phyloP scores from a whole-genome alignment of 2,329 filamentous ascomycete species.

The Piedraia hortae region DNA sequence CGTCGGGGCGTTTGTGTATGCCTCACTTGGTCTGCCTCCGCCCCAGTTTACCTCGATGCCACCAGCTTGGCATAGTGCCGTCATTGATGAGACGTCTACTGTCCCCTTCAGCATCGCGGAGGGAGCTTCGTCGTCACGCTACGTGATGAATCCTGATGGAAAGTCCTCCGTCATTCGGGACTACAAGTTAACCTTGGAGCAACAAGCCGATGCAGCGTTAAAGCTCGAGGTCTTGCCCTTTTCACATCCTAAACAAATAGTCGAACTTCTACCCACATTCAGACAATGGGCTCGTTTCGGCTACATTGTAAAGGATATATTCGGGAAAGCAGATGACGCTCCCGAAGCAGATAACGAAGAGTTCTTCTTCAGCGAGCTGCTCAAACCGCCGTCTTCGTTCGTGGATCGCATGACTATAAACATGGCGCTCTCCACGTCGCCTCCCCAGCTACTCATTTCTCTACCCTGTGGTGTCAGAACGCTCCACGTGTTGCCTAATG shows the following conservation, averaged over 20 bases:
- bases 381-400: too few species aligned
- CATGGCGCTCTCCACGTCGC: slow-evolving; percentile 12
- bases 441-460: slow-evolving; percentile 8
- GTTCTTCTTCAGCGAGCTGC: too few species aligned
- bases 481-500: slow-evolving; percentile 33
- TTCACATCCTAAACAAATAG: slow-evolving; percentile 47
- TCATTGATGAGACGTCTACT: slow-evolving; percentile 3
- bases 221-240: slow-evolving; percentile 43
- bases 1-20: slow-evolving; percentile 34
- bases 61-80: slow-evolving; percentile 4
- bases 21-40: slow-evolving; percentile 29
- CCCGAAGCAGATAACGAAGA: too few species aligned
- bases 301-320: slow-evolving; percentile 25
- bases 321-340: too few species aligned
- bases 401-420: slow-evolving; percentile 6
- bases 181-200: slow-evolving; percentile 45
- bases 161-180: slow-evolving; percentile 23
- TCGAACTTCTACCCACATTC: slow-evolving; percentile 44
- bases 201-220: slow-evolving; percentile 38
- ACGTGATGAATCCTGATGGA: slow-evolving; percentile 3
- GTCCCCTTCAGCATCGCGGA: slow-evolving; percentile 1
- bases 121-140: slow-evolving; percentile 1
- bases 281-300: slow-evolving; percentile 50
- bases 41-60: slow-evolving; percentile 12
- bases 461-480: slow-evolving; percentile 15